phyloP scores from a whole-genome alignment of 2,329 filamentous ascomycete genomes.

The Fusarium falciforme region DNA sequence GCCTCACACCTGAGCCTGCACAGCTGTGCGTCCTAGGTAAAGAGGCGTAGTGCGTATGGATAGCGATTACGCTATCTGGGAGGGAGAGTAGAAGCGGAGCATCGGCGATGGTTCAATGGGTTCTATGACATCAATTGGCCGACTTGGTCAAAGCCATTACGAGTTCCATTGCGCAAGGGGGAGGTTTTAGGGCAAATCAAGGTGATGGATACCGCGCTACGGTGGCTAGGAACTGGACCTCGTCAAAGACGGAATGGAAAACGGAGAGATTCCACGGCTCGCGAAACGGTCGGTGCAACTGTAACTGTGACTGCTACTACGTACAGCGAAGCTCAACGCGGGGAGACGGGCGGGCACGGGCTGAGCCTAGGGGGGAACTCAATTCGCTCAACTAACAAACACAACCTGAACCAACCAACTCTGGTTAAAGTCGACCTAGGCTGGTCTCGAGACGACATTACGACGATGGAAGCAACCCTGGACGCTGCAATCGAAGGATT shows the following conservation, averaged over 20 bases:
- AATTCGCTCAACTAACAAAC: slow-evolving; percentile 9
- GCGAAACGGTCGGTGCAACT: not conserved
- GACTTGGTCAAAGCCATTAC: not conserved
- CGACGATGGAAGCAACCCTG: slow-evolving; percentile 15
- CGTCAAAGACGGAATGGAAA: not conserved
- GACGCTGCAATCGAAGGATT: slow-evolving; percentile 27
- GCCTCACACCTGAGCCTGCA: not conserved
- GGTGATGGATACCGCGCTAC: not conserved
- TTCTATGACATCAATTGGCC: not conserved
- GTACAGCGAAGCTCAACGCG: not conserved
- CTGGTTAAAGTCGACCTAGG: not conserved
- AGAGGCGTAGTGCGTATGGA: not conserved
- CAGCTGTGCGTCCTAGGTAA: not conserved
- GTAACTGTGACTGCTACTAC: no score
- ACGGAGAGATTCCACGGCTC: not conserved
- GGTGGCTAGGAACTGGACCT: not conserved
- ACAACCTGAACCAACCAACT: not conserved
- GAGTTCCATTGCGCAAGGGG: not conserved
- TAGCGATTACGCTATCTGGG: not conserved
- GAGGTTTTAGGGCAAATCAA: not conserved
- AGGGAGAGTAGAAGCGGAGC: not conserved
- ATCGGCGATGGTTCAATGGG: not conserved
- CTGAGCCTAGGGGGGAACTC: slow-evolving; percentile 22
- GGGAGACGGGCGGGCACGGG: slow-evolving; percentile 24
- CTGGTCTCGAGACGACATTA: not conserved